These are phyloP conservation scores for Sporothrix pallida DNA, from an alignment of 2,329 filamentous ascomycete species.

Conservation along the genomic window DNA sequence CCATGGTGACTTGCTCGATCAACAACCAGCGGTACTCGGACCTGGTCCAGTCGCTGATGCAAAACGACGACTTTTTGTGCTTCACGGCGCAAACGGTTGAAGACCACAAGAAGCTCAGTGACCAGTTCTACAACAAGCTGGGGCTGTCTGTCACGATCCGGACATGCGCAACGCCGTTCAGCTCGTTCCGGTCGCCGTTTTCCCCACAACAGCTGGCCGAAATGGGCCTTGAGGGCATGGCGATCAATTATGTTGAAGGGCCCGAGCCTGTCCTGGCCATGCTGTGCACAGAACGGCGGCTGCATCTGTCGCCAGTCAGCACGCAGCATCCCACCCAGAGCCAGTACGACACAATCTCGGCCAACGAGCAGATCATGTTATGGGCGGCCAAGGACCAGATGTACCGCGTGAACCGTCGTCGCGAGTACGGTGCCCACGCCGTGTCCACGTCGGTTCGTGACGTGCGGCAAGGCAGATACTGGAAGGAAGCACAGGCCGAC, in stretches of 20 bases:
- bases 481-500: slow-evolving; percentile 80
- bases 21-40: slow-evolving; percentile 71
- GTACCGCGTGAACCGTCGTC: slow-evolving; percentile 71
- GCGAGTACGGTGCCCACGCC: slow-evolving; percentile 79
- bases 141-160: slow-evolving; percentile 75
- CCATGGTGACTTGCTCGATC: slow-evolving; percentile 79
- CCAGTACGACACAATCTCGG: slow-evolving; percentile 70
- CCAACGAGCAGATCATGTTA: slow-evolving; percentile 61
- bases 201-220: slow-evolving; percentile 58
- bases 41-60: slow-evolving; percentile 59
- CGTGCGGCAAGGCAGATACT: slow-evolving; percentile 67
- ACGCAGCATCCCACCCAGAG: slow-evolving; percentile 67
- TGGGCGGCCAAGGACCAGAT: slow-evolving; percentile 72
- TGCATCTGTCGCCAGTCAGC: slow-evolving; percentile 73
- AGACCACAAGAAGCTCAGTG: slow-evolving; percentile 76
- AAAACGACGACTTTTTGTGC: slow-evolving; percentile 60
- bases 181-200: slow-evolving; percentile 61
- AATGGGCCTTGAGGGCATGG: slow-evolving; percentile 78
- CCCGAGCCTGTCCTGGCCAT: slow-evolving; percentile 85
- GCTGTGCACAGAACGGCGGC: slow-evolving; percentile 74
- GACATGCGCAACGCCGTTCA: slow-evolving; percentile 61
- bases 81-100: slow-evolving; percentile 77
- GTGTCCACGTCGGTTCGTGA: slow-evolving; percentile 70
- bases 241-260: slow-evolving; percentile 78
- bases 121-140: slow-evolving; percentile 67